These are phyloP conservation scores for Byssothecium circinans DNA, from an alignment of 2,329 filamentous ascomycete species.

Conservation along the genomic window DNA sequence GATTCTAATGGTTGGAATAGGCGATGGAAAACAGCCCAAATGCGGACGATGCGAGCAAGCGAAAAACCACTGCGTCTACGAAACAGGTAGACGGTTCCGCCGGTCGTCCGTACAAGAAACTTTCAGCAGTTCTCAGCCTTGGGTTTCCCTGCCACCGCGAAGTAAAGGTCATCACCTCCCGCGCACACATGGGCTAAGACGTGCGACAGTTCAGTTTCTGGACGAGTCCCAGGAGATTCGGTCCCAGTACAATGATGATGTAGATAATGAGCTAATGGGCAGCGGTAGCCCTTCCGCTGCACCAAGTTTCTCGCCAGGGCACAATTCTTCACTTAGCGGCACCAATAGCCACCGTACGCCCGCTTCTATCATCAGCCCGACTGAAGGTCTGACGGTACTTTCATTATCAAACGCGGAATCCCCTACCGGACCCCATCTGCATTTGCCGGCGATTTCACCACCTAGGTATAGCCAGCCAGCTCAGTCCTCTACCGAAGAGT, in stretches of 20 bases:
- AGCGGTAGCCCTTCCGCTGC: conserved; percentile 15
- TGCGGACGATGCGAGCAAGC: conserved; percentile 38
- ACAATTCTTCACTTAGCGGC: conserved; percentile 12
- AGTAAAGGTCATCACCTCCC: conserved; percentile 16
- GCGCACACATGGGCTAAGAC: conserved; percentile 11
- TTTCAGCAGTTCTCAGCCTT: conserved; percentile 36
- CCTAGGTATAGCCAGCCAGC: conserved; percentile 18
- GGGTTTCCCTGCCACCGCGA: conserved; percentile 40
- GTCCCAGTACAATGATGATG: conserved; percentile 32
- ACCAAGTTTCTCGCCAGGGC: conserved; percentile 16
- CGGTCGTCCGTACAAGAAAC: conserved; percentile 38
- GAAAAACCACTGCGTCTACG: conserved; percentile 38
- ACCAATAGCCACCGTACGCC: conserved; percentile 18
- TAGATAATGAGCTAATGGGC: conserved; percentile 8
- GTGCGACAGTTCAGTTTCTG: conserved; percentile 37
- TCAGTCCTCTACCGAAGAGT: conserved; percentile 10
- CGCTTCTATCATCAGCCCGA: conserved; percentile 24
- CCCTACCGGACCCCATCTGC: conserved; percentile 19
- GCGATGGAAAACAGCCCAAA: conserved; percentile 39
- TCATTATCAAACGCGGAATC: conserved; percentile 40
- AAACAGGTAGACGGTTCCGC: conserved; percentile 39
- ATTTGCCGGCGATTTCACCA: conserved; percentile 12
- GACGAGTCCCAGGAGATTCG: conserved; percentile 40
- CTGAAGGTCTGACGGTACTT: conserved; percentile 36
- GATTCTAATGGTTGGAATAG: conserved; percentile 24